Base-by-base conservation (phyloP, 2,329 filamentous ascomycete genomes). In the Aspergillus carbonarius region DNA sequence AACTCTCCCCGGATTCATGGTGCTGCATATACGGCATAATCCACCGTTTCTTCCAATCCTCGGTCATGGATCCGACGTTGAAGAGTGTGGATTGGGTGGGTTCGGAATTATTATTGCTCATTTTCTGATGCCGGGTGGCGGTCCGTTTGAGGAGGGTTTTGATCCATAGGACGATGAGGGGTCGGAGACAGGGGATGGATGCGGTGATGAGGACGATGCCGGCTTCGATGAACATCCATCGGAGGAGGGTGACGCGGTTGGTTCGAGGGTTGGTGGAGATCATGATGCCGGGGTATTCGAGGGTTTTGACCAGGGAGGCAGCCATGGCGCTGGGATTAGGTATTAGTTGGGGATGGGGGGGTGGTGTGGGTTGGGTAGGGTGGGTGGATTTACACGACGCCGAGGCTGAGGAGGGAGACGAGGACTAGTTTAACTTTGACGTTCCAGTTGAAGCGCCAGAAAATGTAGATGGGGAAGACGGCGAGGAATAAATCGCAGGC, bases 141-240 rank as follows among this genome's bases (percentile, higher is more conserved):
- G 18, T 27, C 10, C 34, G 9, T 9, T 25, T 30, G 37, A 44
- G 10, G n/a, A 40, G 15, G 12, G 34, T 53, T 3, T 27, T 27
- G 10, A 44, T 34, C 37, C 37, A 42, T 25, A 44, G 37, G n/a
- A 44, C 5, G 9, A 54, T 7, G 2, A 54, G 23, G 1, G 51
- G 51, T 3, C 51, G 51, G 23, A 44, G 17, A 23, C 51, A 54
- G 2, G 51, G 51, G 3, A 54, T 42, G 0, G 51, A 54, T 17
- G 51, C 51, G 10, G 37, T 54, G 37, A 54, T 54, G 15, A 54
- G 51, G 6, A 54, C 51, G 2, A 54, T 35, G 15, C 39, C 55
- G 1, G 48, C 55, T 34, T 57, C 55, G 39, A 57, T 27, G 48
- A 57, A 53, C 48, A 46, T 52, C 48, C 48, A 57, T 1, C 55